Conservation (phyloP, 495 filamentous ascomycete species). For the Acidomyces sp. region DNA sequence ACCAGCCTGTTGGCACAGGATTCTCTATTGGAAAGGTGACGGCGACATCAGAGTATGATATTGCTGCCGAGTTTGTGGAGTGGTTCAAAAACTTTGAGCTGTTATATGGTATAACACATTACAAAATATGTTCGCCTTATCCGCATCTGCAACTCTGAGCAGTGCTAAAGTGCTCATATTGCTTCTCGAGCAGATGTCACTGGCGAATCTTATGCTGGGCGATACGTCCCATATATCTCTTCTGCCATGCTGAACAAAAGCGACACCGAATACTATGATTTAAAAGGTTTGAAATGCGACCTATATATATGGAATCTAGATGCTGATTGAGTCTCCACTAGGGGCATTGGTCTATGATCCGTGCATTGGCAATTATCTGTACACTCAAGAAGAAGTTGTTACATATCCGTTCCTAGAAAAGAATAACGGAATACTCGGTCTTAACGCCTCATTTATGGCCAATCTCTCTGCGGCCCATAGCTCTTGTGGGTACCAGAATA, state of each 20-base stretch:
- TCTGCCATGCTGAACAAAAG: constrained; percentile 14
- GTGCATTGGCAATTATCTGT: constrained; percentile 38
- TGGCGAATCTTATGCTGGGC: constrained; percentile 19
- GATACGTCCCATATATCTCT: constrained; percentile 22
- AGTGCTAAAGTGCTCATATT: too few species aligned
- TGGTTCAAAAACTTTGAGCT: constrained; percentile 24
- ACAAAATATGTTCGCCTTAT: constrained; percentile 9
- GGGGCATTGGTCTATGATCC: constrained; percentile 60
- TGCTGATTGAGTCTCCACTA: too few species aligned
- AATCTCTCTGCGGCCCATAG: constrained; percentile 41
- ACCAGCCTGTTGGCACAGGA: constrained; percentile 68
- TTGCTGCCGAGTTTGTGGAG: constrained; percentile 50
- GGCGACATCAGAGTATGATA: constrained; percentile 30
- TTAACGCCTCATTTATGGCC: constrained; percentile 51
- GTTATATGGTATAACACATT: constrained; percentile 13
- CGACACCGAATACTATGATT: constrained; percentile 19
- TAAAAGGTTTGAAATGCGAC: too few species aligned
- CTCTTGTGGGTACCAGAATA: constrained; percentile 54
- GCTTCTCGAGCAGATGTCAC: constrained; percentile 10
- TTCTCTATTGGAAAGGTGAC: constrained; percentile 32
- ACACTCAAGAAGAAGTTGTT: constrained; percentile 41
- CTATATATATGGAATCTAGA: too few species aligned
- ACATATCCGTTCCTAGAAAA: constrained; percentile 48
- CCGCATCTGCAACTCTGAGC: not conserved
- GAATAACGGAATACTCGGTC: constrained; percentile 43